phyloP scores from a whole-genome alignment of 2,329 filamentous ascomycete species.

The Alternaria ventricosa region DNA sequence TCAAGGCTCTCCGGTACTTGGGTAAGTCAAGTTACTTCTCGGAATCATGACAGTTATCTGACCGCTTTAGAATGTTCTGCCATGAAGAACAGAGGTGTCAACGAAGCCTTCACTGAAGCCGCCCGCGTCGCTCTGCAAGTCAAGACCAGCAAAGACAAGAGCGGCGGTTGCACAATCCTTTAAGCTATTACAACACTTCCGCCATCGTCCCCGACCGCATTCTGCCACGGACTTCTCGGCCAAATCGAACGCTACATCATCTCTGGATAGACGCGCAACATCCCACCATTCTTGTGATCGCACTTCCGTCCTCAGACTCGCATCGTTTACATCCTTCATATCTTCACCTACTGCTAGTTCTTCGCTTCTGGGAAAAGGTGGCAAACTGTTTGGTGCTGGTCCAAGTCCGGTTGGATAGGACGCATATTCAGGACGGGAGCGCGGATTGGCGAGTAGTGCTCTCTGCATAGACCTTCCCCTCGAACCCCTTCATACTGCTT shows the following conservation, averaged over 20 bases:
- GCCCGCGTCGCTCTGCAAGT: constrained; percentile 83
- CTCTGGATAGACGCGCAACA: background rate
- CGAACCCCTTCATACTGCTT: constrained; percentile 9
- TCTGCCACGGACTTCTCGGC: background rate
- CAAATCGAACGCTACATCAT: background rate
- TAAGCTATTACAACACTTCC: constrained; percentile 5
- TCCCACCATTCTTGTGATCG: background rate
- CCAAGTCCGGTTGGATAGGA: constrained; percentile 3
- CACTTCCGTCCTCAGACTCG: background rate
- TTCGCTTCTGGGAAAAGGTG: background rate
- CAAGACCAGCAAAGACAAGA: constrained; percentile 59
- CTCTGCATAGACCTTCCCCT: constrained; percentile 16
- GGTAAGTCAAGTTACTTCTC: constrained; percentile 54
- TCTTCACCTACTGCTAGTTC: background rate
- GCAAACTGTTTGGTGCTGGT: background rate
- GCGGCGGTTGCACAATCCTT: constrained; percentile 49
- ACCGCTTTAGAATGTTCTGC: constrained; percentile 81
- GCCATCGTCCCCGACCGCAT: constrained; percentile 10
- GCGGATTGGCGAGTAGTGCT: background rate
- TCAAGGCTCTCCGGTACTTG: constrained; percentile 91
- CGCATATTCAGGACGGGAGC: background rate
- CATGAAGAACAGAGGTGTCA: constrained; percentile 96
- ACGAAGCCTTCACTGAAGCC: constrained; percentile 98
- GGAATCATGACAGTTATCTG: background rate
- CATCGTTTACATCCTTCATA: background rate